Percentiles rank a stretch among this genome's conserved stretches.
Evolutionary conservation across 208 protist genomes (phyloP).

Genomic region (Borovskyia barvae): DNA sequence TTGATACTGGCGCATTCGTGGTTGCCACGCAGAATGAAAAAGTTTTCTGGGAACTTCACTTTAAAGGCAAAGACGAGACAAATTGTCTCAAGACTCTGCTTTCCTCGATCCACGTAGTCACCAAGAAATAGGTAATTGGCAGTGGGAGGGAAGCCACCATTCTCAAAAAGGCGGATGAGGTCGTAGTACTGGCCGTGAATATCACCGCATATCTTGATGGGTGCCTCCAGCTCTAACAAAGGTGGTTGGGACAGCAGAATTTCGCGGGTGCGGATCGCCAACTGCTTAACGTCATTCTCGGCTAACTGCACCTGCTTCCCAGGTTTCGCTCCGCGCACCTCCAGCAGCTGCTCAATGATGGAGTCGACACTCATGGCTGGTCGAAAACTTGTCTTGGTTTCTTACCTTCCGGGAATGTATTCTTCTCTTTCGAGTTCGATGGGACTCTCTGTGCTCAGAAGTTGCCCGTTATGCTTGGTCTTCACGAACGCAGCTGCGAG

Average conservation of each 20-base stretch:
- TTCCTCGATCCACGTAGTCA: conserved; percentile 99
- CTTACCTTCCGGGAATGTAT: conserved; percentile 4
- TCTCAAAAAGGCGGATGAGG: conserved; percentile 99
- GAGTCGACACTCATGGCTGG: conserved; percentile 72
- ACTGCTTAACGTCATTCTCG: conserved; percentile 87
- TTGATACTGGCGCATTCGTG: conserved; percentile 99
- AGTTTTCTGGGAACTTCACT: conserved; percentile 99
- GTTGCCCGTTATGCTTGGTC: too few relatives aligned
- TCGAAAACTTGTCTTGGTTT: conserved; percentile 9
- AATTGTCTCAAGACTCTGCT: conserved; percentile 98
- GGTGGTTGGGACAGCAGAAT: conserved; percentile 86
- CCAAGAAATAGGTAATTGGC: conserved; percentile 99
- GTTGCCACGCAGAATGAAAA: conserved; percentile 99
- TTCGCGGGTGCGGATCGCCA: conserved; percentile 80
- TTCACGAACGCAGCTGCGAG: too few relatives aligned
- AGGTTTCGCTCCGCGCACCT: conserved; percentile 86
- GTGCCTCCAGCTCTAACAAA: conserved; percentile 89
- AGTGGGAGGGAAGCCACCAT: conserved; percentile 98
- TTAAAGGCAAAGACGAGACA: conserved; percentile 98
- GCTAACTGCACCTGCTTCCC: conserved; percentile 87
- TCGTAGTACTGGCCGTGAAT: conserved; percentile 99
- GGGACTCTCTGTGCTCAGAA: too few relatives aligned
- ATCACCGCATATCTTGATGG: conserved; percentile 96
- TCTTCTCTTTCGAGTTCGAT: too few relatives aligned
- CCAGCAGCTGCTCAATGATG: conserved; percentile 92